These are phyloP conservation scores for Termitomyces sp. DNA, from an alignment of 768 basidiomycete genomes.

Conservation along the genomic window DNA sequence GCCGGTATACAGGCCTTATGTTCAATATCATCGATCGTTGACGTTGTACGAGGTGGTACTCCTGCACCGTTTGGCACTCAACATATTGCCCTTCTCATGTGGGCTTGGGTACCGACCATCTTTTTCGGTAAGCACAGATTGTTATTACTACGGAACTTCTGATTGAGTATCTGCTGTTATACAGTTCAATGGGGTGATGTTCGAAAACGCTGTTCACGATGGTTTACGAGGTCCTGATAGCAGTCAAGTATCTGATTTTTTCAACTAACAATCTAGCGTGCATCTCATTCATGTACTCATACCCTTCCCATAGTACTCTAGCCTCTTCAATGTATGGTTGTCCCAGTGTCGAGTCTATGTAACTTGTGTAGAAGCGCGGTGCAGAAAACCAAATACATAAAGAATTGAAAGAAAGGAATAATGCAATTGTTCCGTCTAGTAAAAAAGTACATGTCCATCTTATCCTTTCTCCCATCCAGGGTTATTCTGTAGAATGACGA, in stretches of 20 bases:
- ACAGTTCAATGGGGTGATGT: neutral
- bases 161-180: neutral
- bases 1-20: slow-evolving; percentile 44
- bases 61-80: slow-evolving; percentile 63
- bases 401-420: neutral
- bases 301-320: no score
- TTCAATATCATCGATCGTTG: slow-evolving; percentile 48
- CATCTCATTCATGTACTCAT: neutral
- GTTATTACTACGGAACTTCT: neutral
- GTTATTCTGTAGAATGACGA: slow-evolving; percentile 90
- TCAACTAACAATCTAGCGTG: neutral
- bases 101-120: slow-evolving; percentile 56
- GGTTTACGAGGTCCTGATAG: neutral
- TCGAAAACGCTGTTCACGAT: neutral
- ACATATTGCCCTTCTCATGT: slow-evolving; percentile 56
- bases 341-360: no score
- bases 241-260: neutral
- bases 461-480: slow-evolving; percentile 83
- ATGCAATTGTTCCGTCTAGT: slow-evolving; percentile 8
- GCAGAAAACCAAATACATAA: no score
- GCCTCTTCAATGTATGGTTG: no score
- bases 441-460: slow-evolving; percentile 68
- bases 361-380: no score
- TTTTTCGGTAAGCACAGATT: slow-evolving; percentile 44
- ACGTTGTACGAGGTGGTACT: slow-evolving; percentile 34